These are phyloP conservation scores for Saccharomyces paradoxus DNA, from an alignment of 805 yeast species.

Conservation along the genomic window DNA sequence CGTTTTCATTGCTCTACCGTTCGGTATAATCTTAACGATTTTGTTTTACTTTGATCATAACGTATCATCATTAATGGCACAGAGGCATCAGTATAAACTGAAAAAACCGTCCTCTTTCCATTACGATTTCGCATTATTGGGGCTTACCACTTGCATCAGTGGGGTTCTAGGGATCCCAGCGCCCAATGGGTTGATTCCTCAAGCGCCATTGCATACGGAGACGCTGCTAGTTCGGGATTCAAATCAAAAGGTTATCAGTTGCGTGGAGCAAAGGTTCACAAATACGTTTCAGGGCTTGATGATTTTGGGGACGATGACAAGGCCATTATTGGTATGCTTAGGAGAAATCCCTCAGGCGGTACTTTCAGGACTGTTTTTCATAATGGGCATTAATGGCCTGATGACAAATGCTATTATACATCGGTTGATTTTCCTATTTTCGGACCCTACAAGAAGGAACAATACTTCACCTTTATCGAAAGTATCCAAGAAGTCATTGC, in stretches of 20 bases:
- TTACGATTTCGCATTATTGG: constrained; percentile 81
- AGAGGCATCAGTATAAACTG: constrained; percentile 70
- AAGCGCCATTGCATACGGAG: constrained; percentile 88
- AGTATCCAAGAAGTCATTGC: constrained; percentile 33
- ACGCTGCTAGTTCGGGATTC: constrained; percentile 48
- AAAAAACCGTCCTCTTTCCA: constrained; percentile 86
- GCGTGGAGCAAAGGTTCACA: constrained; percentile 85
- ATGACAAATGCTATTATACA: constrained; percentile 56
- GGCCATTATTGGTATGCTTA: constrained; percentile 75
- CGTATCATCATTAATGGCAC: constrained; percentile 89
- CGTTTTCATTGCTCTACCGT: constrained; percentile 85
- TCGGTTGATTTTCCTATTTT: constrained; percentile 52
- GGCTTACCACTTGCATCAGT: constrained; percentile 77
- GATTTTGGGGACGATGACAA: constrained; percentile 79
- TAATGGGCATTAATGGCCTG: constrained; percentile 83
- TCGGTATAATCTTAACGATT: constrained; percentile 76
- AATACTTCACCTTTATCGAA: constrained; percentile 27
- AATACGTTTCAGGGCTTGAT: constrained; percentile 79
- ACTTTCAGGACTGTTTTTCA: constrained; percentile 82
- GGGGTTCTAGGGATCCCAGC: constrained; percentile 90
- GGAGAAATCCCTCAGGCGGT: constrained; percentile 90
- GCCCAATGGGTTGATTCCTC: constrained; percentile 94
- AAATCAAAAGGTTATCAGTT: constrained; percentile 35
- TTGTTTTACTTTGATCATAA: constrained; percentile 93
- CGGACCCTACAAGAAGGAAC: constrained; percentile 42